A percentile compares a stretch with the other conserved stretches of the same genome.
phyloP scores from a whole-genome alignment of 352 stramenopile genomes.

The Globisporangium okanoganense region DNA sequence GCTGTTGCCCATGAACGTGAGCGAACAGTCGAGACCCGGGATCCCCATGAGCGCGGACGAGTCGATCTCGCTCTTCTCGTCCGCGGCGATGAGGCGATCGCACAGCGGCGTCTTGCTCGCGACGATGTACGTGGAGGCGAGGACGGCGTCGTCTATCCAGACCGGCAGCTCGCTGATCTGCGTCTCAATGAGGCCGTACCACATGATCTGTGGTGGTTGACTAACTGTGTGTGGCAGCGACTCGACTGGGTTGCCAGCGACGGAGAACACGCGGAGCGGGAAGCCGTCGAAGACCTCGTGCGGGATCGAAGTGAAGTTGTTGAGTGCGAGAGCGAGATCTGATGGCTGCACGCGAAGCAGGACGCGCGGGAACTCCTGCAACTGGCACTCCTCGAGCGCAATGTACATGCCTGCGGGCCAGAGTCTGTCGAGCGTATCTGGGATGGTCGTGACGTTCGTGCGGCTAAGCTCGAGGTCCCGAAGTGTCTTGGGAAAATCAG shows the following conservation, averaged over 20 bases:
- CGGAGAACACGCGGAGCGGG: slow-evolving; percentile 4
- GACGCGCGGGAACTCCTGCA: slow-evolving; percentile 7
- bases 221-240: slow-evolving; percentile 1
- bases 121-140: slow-evolving; percentile 6
- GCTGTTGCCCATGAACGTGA: slow-evolving; percentile 4
- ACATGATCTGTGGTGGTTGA: neutral
- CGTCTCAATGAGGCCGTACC: slow-evolving; percentile 1
- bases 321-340: slow-evolving; percentile 5
- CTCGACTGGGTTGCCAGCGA: slow-evolving; percentile 6
- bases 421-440: slow-evolving; percentile 9
- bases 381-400: slow-evolving; percentile 11
- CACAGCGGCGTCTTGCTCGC: slow-evolving; percentile 9
- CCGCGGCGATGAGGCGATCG: slow-evolving; percentile 1
- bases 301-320: slow-evolving; percentile 9
- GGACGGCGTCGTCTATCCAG: slow-evolving; percentile 6
- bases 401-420: slow-evolving; percentile 14
- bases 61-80: neutral
- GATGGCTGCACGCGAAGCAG: neutral
- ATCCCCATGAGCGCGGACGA: neutral
- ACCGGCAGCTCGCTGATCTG: neutral
- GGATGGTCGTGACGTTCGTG: slow-evolving; percentile 7
- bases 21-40: slow-evolving; percentile 2
- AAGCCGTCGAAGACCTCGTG: neutral
- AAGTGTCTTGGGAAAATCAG: slow-evolving; percentile 5
- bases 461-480: slow-evolving; percentile 12